A percentile compares a stretch with the other conserved stretches of the same genome.
Evolutionary conservation across 139 green algal species (phyloP).

Genomic region (Picochlorum sp.): DNA sequence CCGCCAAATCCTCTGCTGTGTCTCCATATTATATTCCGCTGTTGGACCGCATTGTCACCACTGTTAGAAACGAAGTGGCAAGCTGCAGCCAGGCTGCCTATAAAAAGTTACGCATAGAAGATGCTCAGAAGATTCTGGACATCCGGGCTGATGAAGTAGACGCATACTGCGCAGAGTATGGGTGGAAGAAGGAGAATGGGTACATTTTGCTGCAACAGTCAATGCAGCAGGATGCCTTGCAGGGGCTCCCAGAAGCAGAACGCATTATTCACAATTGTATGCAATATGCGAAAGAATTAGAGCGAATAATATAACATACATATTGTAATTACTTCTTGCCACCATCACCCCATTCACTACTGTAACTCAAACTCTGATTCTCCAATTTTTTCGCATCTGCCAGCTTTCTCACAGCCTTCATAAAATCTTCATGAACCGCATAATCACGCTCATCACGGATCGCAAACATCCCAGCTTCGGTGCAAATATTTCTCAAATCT

Average conservation of each 20-base stretch:
- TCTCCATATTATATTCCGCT: constrained; percentile 8
- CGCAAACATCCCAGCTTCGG: constrained; percentile 96
- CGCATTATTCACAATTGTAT: constrained; percentile 77
- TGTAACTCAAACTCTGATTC: constrained; percentile 61
- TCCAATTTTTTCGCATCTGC: constrained; percentile 98
- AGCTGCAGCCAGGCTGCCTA: constrained; percentile 86
- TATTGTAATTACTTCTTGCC: constrained; percentile 4
- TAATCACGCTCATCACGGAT: constrained; percentile 91
- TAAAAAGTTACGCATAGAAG: constrained; percentile 61
- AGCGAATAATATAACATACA: constrained; percentile 80
- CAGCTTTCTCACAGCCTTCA: constrained; percentile 98
- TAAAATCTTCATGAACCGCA: constrained; percentile 94
- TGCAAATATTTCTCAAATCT: constrained; percentile 98
- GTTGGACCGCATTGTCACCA: not conserved
- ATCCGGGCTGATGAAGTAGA: constrained; percentile 40
- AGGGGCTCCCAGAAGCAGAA: not conserved
- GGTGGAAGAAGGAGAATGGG: not conserved
- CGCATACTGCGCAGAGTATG: constrained; percentile 40
- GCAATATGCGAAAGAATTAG: constrained; percentile 88
- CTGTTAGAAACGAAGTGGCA: constrained; percentile 83
- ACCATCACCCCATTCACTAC: constrained; percentile 64
- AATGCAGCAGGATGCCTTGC: not conserved
- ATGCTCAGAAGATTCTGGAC: constrained; percentile 70
- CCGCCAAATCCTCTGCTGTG: not conserved
- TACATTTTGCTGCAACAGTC: not conserved